Evolutionary conservation across 352 stramenopile genomes (phyloP).

Genomic region (Phytophthora idaei): DNA sequence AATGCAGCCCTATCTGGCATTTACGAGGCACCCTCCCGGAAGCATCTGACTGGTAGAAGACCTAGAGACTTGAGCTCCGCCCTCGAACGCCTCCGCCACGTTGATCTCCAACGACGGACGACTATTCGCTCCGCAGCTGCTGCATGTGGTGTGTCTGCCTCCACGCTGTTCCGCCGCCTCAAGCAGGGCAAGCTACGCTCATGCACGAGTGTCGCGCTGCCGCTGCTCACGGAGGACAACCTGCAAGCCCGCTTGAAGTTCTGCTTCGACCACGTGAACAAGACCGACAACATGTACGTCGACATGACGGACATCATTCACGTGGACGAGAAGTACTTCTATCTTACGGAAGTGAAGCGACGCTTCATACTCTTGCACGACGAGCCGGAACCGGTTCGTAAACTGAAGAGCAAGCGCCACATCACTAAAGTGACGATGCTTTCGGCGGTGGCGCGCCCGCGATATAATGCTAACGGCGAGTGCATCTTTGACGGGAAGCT

Average conservation of each 20-base stretch:
- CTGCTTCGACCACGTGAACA: too few species aligned
- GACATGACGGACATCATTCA: not conserved
- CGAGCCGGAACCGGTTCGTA: not conserved
- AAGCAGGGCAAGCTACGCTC: not conserved
- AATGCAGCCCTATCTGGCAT: not conserved
- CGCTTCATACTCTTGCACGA: not conserved
- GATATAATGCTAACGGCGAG: not conserved
- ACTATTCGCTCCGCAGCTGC: not conserved
- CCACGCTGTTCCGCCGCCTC: not conserved
- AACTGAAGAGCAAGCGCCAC: constrained; percentile 1
- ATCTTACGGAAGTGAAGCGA: not conserved
- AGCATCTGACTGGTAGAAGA: not conserved
- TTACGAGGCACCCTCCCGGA: not conserved
- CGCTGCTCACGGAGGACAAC: too few species aligned
- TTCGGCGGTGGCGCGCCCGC: not conserved
- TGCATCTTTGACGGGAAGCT: constrained; percentile 6
- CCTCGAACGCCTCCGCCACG: not conserved
- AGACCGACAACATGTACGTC: too few species aligned
- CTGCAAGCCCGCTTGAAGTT: too few species aligned
- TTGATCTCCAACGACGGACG: not conserved
- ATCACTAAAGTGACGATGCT: constrained; percentile 2
- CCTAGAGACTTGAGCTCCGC: not conserved
- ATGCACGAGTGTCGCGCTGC: not conserved
- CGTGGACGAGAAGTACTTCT: constrained; percentile 10
- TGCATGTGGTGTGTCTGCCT: not conserved